phyloP scores from a whole-genome alignment of 805 yeast species.

The Candida maris region DNA sequence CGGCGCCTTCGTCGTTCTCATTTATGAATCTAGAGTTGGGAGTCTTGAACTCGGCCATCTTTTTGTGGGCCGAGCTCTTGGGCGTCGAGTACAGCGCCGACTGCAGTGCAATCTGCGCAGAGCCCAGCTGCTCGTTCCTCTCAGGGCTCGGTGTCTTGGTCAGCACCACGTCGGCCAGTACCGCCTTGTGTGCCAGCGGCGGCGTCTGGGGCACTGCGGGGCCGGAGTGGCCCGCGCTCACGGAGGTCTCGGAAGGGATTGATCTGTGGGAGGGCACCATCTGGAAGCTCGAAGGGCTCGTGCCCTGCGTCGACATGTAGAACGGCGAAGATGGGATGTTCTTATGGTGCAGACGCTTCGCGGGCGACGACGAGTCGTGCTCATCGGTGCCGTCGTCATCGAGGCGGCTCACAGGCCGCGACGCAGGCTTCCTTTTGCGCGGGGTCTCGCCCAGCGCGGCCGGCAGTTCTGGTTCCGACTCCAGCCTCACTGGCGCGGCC shows the following conservation, averaged over 20 bases:
- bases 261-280: slow-evolving; percentile 11
- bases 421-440: slow-evolving; percentile 23
- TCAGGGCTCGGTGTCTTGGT: slow-evolving; percentile 18
- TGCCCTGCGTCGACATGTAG: slow-evolving; percentile 14
- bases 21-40: slow-evolving; percentile 26
- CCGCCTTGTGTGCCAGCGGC: slow-evolving; percentile 21
- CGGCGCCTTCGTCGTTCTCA: slow-evolving; percentile 66
- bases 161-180: slow-evolving; percentile 16
- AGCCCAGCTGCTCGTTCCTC: slow-evolving; percentile 10
- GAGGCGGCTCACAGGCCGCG: slow-evolving; percentile 4
- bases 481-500: slow-evolving; percentile 7
- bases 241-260: slow-evolving; percentile 8
- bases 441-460: slow-evolving; percentile 24
- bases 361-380: slow-evolving; percentile 25
- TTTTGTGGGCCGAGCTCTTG: slow-evolving; percentile 17
- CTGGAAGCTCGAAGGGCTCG: slow-evolving; percentile 15
- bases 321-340: slow-evolving; percentile 31
- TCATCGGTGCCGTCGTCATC: slow-evolving; percentile 8
- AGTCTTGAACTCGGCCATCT: slow-evolving; percentile 25
- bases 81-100: slow-evolving; percentile 32
- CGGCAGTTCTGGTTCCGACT: slow-evolving; percentile 1
- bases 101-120: slow-evolving; percentile 22
- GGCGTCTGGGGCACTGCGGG: slow-evolving; percentile 30
- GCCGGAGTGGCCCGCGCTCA: slow-evolving; percentile 12
- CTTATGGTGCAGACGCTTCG: slow-evolving; percentile 23